Evolutionary conservation across 345 rosid genomes (phyloP).

Genomic region (Arabidopsis arenosa): DNA sequence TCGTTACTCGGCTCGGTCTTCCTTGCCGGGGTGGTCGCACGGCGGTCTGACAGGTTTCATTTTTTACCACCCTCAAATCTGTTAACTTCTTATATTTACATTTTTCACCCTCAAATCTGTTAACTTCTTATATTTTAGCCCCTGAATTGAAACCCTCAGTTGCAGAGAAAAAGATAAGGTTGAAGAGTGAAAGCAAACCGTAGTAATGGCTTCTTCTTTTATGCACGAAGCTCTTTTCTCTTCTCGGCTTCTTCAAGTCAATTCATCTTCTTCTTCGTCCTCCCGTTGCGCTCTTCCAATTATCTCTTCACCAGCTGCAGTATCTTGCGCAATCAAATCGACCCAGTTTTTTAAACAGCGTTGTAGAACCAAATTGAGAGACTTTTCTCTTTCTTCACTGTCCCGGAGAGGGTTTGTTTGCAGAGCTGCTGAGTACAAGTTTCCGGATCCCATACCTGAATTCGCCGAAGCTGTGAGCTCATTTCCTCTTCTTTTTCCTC

Average conservation of each 20-base stretch:
- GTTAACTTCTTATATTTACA: too few relatives aligned
- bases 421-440: constrained; percentile 75
- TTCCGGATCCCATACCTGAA: constrained; percentile 91
- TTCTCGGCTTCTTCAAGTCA: constrained; percentile 29
- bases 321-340: constrained; percentile 8
- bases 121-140: not conserved
- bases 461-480: constrained; percentile 77
- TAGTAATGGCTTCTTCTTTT: constrained; percentile 50
- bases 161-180: constrained; percentile 40
- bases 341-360: constrained; percentile 31
- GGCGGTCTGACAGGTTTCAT: constrained; percentile 39
- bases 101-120: not conserved
- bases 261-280: constrained; percentile 41
- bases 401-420: constrained; percentile 50
- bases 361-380: constrained; percentile 31
- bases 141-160: constrained; percentile 21
- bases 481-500: not conserved
- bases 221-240: constrained; percentile 45
- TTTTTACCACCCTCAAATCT: not conserved
- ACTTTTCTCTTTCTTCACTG: constrained; percentile 10
- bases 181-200: constrained; percentile 1
- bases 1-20: constrained; percentile 18
- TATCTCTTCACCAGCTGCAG: constrained; percentile 32
- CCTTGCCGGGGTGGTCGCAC: constrained; percentile 36
- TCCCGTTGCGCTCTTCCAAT: constrained; percentile 27